Percentiles rank a stretch among this genome's conserved stretches.
Conservation (phyloP, 306 rosid genomes). For the Abrus precatorius region DNA sequence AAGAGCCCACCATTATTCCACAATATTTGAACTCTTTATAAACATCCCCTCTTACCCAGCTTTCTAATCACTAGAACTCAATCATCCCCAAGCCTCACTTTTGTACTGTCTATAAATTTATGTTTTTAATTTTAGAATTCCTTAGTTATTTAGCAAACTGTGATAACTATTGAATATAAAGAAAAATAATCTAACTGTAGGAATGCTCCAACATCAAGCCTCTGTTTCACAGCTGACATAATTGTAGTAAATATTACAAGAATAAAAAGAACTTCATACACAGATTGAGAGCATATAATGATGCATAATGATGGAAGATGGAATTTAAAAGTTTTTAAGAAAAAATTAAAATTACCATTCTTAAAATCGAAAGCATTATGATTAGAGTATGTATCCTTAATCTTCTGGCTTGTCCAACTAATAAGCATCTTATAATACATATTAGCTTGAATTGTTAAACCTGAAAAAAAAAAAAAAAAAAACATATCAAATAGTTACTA, state of each 20-base stretch:
- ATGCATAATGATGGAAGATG: slow-evolving; percentile 6
- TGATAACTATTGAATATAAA: slow-evolving; percentile 28
- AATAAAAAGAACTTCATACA: neutral
- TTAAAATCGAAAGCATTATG: slow-evolving; percentile 92
- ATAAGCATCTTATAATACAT: slow-evolving; percentile 91
- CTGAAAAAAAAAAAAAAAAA: slow-evolving; percentile 57
- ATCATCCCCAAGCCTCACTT: slow-evolving; percentile 19
- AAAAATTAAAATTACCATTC: slow-evolving; percentile 59
- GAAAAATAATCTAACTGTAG: neutral
- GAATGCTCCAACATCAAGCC: slow-evolving; percentile 37
- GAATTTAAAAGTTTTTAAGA: slow-evolving; percentile 7
- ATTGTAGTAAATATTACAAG: neutral
- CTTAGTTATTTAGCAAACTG: neutral
- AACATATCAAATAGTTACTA: slow-evolving; percentile 36
- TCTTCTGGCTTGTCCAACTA: slow-evolving; percentile 96
- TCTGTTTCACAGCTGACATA: neutral
- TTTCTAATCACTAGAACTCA: slow-evolving; percentile 23
- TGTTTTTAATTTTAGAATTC: neutral
- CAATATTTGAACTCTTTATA: neutral
- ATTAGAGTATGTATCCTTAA: slow-evolving; percentile 79
- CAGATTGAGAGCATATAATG: neutral
- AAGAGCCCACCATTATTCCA: slow-evolving; percentile 9
- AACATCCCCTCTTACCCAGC: slow-evolving; percentile 3
- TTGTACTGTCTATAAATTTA: slow-evolving; percentile 13
- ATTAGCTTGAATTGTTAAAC: slow-evolving; percentile 90